Conservation (phyloP, 345 rosid species). For the Crucihimalaya himalaica region DNA sequence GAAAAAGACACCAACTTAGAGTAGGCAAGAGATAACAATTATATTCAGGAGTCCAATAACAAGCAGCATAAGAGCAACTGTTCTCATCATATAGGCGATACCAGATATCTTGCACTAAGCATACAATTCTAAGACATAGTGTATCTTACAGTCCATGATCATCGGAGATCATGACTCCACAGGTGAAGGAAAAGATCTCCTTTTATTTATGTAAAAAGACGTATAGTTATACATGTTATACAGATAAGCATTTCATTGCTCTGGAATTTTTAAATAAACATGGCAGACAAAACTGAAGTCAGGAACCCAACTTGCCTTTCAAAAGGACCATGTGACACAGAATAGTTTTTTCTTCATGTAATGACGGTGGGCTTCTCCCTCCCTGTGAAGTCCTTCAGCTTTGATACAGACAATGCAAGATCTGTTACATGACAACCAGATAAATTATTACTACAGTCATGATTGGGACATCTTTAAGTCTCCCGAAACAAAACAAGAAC, state of each 20-base stretch:
- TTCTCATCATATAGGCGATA: background rate
- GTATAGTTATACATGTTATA: constrained; percentile 27
- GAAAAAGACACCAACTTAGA: background rate
- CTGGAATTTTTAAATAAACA: constrained; percentile 26
- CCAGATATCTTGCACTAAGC: background rate
- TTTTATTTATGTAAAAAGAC: constrained; percentile 16
- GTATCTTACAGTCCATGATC: constrained; percentile 23
- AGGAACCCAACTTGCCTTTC: constrained; percentile 36
- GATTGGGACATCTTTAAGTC: constrained; percentile 7
- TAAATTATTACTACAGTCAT: constrained; percentile 19
- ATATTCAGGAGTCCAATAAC: constrained; percentile 1
- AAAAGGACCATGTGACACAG: constrained; percentile 21
- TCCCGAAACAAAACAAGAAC: constrained; percentile 17
- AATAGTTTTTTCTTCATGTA: constrained; percentile 47
- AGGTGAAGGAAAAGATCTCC: background rate
- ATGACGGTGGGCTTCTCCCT: constrained; percentile 97
- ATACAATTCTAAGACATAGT: constrained; percentile 1
- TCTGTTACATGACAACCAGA: constrained; percentile 51
- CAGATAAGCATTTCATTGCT: constrained; percentile 33
- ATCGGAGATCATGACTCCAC: constrained; percentile 3
- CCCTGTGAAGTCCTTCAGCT: constrained; percentile 85
- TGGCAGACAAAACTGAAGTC: constrained; percentile 50
- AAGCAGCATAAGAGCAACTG: constrained; percentile 7
- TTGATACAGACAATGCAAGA: constrained; percentile 80
- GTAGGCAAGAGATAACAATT: constrained; percentile 8